Evolutionary conservation across 768 basidiomycete species (phyloP).

Genomic region (Amanita rubescens): DNA sequence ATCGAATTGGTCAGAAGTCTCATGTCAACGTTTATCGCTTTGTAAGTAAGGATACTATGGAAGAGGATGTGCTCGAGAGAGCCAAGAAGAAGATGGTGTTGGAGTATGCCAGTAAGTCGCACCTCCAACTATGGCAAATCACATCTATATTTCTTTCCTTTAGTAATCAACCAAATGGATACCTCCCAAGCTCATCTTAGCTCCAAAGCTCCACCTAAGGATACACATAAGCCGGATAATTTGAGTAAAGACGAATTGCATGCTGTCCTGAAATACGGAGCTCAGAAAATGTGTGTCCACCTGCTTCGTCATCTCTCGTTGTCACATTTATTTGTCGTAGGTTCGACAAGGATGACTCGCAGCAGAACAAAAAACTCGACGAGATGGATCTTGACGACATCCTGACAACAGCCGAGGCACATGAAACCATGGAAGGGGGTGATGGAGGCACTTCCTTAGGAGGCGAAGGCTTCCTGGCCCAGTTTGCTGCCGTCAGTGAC

Average conservation of each 20-base stretch:
- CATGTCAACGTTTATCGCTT: constrained; percentile 99
- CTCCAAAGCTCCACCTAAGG: constrained; percentile 64
- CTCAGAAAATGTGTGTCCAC: constrained; percentile 76
- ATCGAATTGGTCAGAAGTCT: constrained; percentile 97
- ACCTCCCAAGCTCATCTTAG: constrained; percentile 95
- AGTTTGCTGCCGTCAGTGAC: constrained; percentile 94
- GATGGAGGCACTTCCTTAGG: constrained; percentile 93
- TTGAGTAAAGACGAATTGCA: constrained; percentile 94
- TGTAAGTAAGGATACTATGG: constrained; percentile 98
- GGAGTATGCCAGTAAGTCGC: constrained; percentile 88
- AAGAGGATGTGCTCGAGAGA: constrained; percentile 95
- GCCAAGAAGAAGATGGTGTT: constrained; percentile 99
- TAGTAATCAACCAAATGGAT: constrained; percentile 99
- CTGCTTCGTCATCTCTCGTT: constrained; percentile 1
- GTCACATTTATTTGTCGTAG: constrained; percentile 30
- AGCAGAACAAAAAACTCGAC: constrained; percentile 92
- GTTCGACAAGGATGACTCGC: constrained; percentile 95
- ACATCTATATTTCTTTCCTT: constrained; percentile 9
- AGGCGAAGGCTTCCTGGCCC: constrained; percentile 92
- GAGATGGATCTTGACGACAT: constrained; percentile 99
- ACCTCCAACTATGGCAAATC: not conserved
- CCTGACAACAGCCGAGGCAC: constrained; percentile 92
- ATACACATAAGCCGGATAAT: constrained; percentile 69
- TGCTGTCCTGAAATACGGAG: constrained; percentile 97
- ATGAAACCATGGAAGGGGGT: constrained; percentile 83